Evolutionary conservation across 345 rosid genomes (phyloP), one percentile per base, ranked within the genome.

Genomic region (Dipteronia sinensis): DNA sequence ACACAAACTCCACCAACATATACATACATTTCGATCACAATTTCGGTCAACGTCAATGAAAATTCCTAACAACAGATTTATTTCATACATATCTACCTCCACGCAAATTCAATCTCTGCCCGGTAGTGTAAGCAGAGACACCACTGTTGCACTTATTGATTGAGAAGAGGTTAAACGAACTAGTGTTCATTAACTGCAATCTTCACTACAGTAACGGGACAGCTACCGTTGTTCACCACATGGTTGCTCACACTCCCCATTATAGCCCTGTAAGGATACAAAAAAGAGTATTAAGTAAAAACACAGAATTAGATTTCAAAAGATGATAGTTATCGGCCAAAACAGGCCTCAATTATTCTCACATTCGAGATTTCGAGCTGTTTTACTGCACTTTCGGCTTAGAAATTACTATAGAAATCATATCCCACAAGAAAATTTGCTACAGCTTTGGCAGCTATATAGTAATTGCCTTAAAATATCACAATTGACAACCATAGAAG

Each of bases 211-310:
- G 94, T 91, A 23, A 93, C 86, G 29, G 98, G 97, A 82, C 98
- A 93, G 7, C 79, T n/a, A 8, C 89, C 93, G 44, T 80, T 89
- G 80, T 89, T 90, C 82, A 90, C 92, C 65, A 91, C 94, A 79
- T 86, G 85, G 87, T 88, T 93, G 90, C 98, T 93, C 7, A 93
- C 96, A 75, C 98, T 90, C 69, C 98, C 98, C 87, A 91, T 34
- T 63, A 93, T 90, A 73, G 83, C 93, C 85, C 93, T 92, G 88
- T 65, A 75, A 64, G n/a, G 7, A 47, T 17, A 58, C 25, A 65
- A 13, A 29, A 34, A 23, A 17, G 5, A 15, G n/a, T 53, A 53
- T 16, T 4, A 53, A 59, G 5, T 23, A 22, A 25, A n/a, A 72
- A 27, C 46, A n/a, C 44, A 20, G 4, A 66, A 61, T 19, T 40